Conservation (phyloP, 805 yeast genomes). For the Metschnikowia kunwiensis region DNA sequence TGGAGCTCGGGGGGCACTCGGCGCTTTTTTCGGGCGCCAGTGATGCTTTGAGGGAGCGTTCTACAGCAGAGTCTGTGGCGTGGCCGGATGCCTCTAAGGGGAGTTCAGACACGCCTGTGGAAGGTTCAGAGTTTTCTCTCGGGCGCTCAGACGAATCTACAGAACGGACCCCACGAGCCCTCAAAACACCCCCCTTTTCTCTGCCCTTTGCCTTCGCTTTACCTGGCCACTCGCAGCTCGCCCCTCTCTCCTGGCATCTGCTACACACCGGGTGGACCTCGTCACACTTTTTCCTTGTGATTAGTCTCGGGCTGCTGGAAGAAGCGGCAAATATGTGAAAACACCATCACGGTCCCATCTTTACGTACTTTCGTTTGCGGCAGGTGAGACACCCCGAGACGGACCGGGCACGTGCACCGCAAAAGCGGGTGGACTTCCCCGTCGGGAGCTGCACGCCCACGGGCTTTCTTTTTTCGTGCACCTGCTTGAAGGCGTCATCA, state of each 20-base stretch:
- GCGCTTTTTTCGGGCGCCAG: no score
- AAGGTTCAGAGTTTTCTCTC: background rate
- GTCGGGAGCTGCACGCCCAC: slow-evolving; percentile 14
- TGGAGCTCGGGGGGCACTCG: slow-evolving; percentile 1
- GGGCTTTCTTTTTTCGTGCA: slow-evolving; percentile 10
- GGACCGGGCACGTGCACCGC: slow-evolving; percentile 19
- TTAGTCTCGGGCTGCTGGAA: no score
- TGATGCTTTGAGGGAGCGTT: no score
- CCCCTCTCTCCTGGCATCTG: slow-evolving; percentile 9
- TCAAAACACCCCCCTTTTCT: no score
- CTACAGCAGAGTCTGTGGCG: no score
- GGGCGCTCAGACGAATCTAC: no score
- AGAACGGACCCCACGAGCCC: no score
- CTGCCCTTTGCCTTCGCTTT: background rate
- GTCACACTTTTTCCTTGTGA: slow-evolving; percentile 22
- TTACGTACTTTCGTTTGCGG: slow-evolving; percentile 19
- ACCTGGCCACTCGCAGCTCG: slow-evolving; percentile 13
- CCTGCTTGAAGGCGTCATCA: slow-evolving; percentile 10
- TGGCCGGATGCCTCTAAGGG: no score
- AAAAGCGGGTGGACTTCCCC: slow-evolving; percentile 9
- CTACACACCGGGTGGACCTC: slow-evolving; percentile 17
- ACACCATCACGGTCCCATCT: no score
- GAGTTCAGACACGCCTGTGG: no score
- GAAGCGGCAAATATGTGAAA: no score
- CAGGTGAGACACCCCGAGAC: slow-evolving; percentile 17